phyloP scores from a whole-genome alignment of 257 asterid genomes.

The Nicotiana obtusifolia region DNA sequence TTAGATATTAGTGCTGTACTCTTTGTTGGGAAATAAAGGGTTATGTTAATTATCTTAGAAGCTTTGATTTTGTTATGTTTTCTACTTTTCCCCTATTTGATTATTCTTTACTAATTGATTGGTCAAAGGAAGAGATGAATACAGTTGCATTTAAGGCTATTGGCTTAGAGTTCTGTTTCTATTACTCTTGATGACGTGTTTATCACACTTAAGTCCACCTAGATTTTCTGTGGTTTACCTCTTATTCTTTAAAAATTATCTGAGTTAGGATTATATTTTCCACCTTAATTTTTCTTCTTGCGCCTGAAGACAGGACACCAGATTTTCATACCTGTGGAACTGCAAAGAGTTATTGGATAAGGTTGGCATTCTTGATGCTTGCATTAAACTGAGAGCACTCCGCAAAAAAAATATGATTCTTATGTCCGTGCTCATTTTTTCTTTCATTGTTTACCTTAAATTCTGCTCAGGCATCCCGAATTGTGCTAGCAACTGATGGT shows the following conservation, averaged over 20 bases:
- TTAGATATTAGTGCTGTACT: too few relatives aligned
- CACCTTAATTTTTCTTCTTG: not conserved
- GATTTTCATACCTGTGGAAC: conserved; percentile 66
- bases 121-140: too few relatives aligned
- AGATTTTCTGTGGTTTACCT: not conserved
- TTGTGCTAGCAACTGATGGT: conserved; percentile 67
- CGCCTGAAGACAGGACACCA: conserved; percentile 40
- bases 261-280: not conserved
- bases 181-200: too few relatives aligned
- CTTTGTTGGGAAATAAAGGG: too few relatives aligned
- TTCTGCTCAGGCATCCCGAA: conserved; percentile 44
- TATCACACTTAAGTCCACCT: too few relatives aligned
- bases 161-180: too few relatives aligned
- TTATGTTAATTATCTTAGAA: too few relatives aligned
- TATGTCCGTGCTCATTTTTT: not conserved
- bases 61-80: too few relatives aligned
- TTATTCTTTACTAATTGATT: too few relatives aligned
- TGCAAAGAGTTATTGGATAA: conserved; percentile 57
- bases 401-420: not conserved
- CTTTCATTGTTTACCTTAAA: not conserved
- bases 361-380: conserved; percentile 25
- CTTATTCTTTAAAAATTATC: not conserved
- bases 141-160: too few relatives aligned
- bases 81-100: too few relatives aligned
- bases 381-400: not conserved